Base-by-base conservation (phyloP, 2,329 filamentous ascomycete genomes). In the Claviceps digitariae region DNA sequence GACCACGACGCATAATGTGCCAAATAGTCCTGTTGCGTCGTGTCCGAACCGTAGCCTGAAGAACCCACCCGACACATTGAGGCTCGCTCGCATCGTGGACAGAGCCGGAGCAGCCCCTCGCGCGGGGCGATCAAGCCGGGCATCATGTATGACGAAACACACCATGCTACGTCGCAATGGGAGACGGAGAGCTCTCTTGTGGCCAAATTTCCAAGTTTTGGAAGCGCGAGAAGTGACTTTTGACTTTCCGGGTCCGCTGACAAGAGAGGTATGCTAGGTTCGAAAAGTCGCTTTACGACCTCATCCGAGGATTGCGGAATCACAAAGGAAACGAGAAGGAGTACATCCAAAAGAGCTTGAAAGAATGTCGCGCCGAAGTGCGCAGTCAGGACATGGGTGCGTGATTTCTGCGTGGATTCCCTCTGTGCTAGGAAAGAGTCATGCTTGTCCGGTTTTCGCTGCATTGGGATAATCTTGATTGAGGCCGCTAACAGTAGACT, bases 281-380 rank as follows among this genome's bases (percentile, higher is more conserved):
- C 74, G 93, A 98, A 71, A 98, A 98, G 73, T 96, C 93, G 44
- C 81, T 98, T 21, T 95, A 96, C 72, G 91, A 97, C 81, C 90
- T 98, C 76, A 98, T 98, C 64, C 82, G 90, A 71, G 93, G 93
- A 63, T 76, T 98, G 66, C 85, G 93, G 60, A 93, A 91, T 67
- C 90, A 97, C 74, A 96, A 95, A 70, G 91, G 91, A 62, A 86
- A 84, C 65, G 93, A 98, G 73, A 87, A 86, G 68, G 89, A 94
- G 66, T 98, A 97, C 69, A 94, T 98, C 56, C 86, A 95, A 66
- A 85, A 88, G 68, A 90, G 85, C 64, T 74, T 97, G 66, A 90
- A 90, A 74, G 93, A 98, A 86, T 98, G 93, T 70, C 88, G 90
- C 62, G 77, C 83, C 64, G 93, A 98, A 70, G 89, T 97, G 66